A percentile compares a stretch with the other conserved stretches of the same genome.
phyloP scores from a whole-genome alignment of 805 yeast genomes.

The Lipomyces lipofer region DNA sequence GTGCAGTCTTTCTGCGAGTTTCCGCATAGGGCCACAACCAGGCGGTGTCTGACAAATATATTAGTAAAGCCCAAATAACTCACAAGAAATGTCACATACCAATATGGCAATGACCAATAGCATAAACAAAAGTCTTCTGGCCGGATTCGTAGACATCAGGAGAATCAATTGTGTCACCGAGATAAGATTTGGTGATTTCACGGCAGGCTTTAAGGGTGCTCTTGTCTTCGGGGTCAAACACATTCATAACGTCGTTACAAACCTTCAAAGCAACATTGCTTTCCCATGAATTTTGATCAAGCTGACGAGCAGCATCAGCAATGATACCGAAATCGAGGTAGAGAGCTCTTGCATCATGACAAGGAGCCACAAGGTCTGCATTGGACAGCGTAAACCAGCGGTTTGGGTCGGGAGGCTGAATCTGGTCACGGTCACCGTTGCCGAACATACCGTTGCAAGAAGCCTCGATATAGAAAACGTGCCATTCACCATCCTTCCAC shows the following conservation, averaged over 20 bases:
- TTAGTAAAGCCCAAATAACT: no score
- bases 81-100: constrained; percentile 8
- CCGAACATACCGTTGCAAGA: constrained; percentile 97
- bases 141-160: constrained; percentile 54
- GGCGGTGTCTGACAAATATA: constrained; percentile 67
- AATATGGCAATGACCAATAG: constrained; percentile 75
- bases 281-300: constrained; percentile 73
- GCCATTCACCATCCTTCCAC: constrained; percentile 54
- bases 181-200: constrained; percentile 57
- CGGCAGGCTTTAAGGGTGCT: constrained; percentile 63
- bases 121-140: constrained; percentile 62
- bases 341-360: constrained; percentile 74
- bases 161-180: constrained; percentile 68
- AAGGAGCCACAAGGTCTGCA: constrained; percentile 82
- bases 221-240: constrained; percentile 71
- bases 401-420: constrained; percentile 70
- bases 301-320: constrained; percentile 88
- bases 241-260: constrained; percentile 80
- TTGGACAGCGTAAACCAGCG: constrained; percentile 63
- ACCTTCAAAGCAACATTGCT: constrained; percentile 77
- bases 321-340: constrained; percentile 82
- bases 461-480: constrained; percentile 77
- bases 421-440: constrained; percentile 55
- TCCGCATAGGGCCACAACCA: constrained; percentile 99
- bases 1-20: constrained; percentile 84